Conservation (phyloP, 2,329 filamentous ascomycete genomes). For the Byssochlamys sp. region DNA sequence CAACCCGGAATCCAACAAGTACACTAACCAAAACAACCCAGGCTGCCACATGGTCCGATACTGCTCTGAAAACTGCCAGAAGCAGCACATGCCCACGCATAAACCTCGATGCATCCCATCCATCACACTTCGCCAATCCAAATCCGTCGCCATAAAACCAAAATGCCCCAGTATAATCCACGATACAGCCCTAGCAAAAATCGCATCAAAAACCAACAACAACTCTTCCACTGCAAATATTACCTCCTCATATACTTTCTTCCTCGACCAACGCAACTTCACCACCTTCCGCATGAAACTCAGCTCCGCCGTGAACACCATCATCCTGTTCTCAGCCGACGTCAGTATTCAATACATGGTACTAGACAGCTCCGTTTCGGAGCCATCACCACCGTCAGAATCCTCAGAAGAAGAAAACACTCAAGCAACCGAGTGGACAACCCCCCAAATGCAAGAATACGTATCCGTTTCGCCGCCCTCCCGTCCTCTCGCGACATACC, state of each 20-base stretch:
- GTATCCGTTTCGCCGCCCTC: constrained; percentile 9
- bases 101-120: constrained; percentile 18
- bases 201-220: constrained; percentile 10
- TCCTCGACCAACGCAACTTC: constrained; percentile 23
- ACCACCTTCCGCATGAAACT: constrained; percentile 25
- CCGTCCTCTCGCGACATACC: constrained; percentile 10
- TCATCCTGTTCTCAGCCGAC: constrained; percentile 20
- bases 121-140: constrained; percentile 20
- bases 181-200: constrained; percentile 19
- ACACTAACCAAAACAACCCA: constrained; percentile 5
- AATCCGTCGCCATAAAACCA: constrained; percentile 19
- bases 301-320: constrained; percentile 17
- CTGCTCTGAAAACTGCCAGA: constrained; percentile 19
- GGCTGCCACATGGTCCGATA: constrained; percentile 22
- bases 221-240: constrained; percentile 10
- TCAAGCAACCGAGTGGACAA: constrained; percentile 13
- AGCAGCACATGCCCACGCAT: constrained; percentile 8
- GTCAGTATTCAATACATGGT: constrained; percentile 17
- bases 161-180: constrained; percentile 15
- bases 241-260: constrained; percentile 18
- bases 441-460: constrained; percentile 16
- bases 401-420: not conserved
- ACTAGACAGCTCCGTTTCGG: constrained; percentile 8
- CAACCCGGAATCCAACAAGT: not conserved
- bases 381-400: not conserved